A percentile compares a stretch with the other conserved stretches of the same genome.
These are phyloP conservation scores for Colletotrichum sp. DNA, from an alignment of 2,329 filamentous ascomycete species.

Conservation along the genomic window DNA sequence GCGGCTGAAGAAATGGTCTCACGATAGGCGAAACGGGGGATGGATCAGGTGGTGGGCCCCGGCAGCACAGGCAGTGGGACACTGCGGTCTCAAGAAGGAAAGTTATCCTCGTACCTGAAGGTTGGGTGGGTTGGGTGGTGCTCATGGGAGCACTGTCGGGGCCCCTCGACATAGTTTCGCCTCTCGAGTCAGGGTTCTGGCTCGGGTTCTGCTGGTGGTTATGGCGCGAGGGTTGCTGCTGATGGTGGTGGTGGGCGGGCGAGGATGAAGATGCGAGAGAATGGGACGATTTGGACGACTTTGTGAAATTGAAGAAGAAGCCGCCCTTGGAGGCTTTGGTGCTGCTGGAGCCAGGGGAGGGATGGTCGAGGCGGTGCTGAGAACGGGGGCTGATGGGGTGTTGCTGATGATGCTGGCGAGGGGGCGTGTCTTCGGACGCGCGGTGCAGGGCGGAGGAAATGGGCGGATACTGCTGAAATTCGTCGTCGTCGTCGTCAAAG, in stretches of 20 bases:
- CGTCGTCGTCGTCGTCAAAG: constrained; percentile 26
- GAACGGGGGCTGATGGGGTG: constrained; percentile 28
- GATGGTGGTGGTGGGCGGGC: constrained; percentile 22
- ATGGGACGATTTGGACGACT: constrained; percentile 47
- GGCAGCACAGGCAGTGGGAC: constrained; percentile 18
- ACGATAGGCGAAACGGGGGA: constrained; percentile 22
- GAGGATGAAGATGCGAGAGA: constrained; percentile 29
- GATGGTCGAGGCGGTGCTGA: constrained; percentile 26
- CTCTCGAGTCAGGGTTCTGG: constrained; percentile 39
- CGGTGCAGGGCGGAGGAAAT: constrained; percentile 30
- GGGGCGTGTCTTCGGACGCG: constrained; percentile 23
- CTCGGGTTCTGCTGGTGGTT: constrained; percentile 24
- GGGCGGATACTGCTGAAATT: constrained; percentile 27
- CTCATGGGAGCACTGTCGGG: constrained; percentile 31
- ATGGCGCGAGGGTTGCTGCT: constrained; percentile 8
- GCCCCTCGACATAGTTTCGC: constrained; percentile 42
- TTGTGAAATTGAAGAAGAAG: constrained; percentile 57
- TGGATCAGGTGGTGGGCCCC: constrained; percentile 19
- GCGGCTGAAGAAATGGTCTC: constrained; percentile 19
- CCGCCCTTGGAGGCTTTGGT: constrained; percentile 50
- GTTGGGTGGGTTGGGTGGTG: constrained; percentile 16
- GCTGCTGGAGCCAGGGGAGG: constrained; percentile 33
- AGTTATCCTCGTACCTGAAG: constrained; percentile 24
- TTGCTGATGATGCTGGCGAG: constrained; percentile 27
- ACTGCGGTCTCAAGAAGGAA: constrained; percentile 20